Base-by-base conservation (phyloP, 2,329 filamentous ascomycete genomes). In the Ceratocystis cubensis region DNA sequence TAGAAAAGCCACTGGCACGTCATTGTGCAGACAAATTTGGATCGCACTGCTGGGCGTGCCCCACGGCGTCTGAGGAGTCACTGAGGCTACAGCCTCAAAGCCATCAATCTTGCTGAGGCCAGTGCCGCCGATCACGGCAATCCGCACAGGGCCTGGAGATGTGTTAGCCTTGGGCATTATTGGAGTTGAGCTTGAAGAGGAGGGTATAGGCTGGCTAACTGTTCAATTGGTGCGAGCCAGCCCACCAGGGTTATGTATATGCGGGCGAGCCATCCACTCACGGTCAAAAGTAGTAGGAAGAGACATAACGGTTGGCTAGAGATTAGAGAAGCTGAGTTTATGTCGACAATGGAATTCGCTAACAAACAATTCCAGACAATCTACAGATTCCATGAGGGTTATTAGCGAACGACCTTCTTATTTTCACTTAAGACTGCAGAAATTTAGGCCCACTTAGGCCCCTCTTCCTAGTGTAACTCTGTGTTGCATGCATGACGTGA, bases 51-150 rank as follows among this genome's bases (percentile, higher is more conserved):
- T 84, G 2, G 94, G 89, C 64, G 79, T 75, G 72, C 94, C 94
- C 94, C 94, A 99, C 41, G 94, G 94, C 8, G 94, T 99, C 48
- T 80, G 76, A 66, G 89, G 80, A 72, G 86, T 86, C 71, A 99
- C 79, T 33, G 83, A 83, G 30, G 93, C 92, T 69, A 95, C 87
- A 73, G 91, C 89, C 22, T 85, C 87, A 81, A 94, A 97, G 76
- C 88, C 87, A 33, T 91, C 87, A 71, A 99, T 88, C 71, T 90
- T 86, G 75, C 88, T 86, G 69, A 99, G 88, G 65, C 94, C 94
- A 48, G 94, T 99, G 72, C 94, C 94, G 76, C 92, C 92, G 71
- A 96, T 91, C 66, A 96, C 88, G 75, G 88, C 93, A 73, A 96
- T 94, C 71, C 86, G 84, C 72, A 95, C 86, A 65, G 86, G 83